A percentile compares a stretch with the other conserved stretches of the same genome.
Evolutionary conservation across 2,329 filamentous ascomycete genomes (phyloP).

Genomic region (Monosporascus sp.): DNA sequence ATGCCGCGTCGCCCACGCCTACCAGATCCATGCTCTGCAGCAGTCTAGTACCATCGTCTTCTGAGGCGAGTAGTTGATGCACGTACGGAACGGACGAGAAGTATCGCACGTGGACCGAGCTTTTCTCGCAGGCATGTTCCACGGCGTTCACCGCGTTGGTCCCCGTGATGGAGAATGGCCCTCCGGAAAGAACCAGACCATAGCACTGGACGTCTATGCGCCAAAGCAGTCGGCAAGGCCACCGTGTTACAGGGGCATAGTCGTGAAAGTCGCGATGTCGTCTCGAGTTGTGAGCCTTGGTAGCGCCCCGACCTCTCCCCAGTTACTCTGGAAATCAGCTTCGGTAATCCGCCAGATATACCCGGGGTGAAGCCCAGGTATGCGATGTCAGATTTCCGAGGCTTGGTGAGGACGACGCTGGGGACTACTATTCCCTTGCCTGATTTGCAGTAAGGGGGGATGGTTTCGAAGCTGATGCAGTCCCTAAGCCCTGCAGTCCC

Average conservation of each 20-base stretch:
- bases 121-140: constrained; percentile 24
- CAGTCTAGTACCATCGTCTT: constrained; percentile 32
- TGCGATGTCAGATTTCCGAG: constrained; percentile 33
- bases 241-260: constrained; percentile 61
- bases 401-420: neutral
- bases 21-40: constrained; percentile 53
- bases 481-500: neutral
- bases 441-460: constrained; percentile 3
- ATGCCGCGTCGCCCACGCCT: constrained; percentile 57
- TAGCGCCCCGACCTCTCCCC: constrained; percentile 48
- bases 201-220: constrained; percentile 53
- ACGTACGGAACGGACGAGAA: constrained; percentile 59
- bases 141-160: constrained; percentile 46
- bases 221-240: constrained; percentile 58
- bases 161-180: constrained; percentile 48
- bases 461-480: constrained; percentile 10
- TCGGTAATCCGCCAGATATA: constrained; percentile 57
- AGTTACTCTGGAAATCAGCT: constrained; percentile 56
- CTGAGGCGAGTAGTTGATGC: constrained; percentile 45
- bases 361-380: constrained; percentile 61
- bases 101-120: constrained; percentile 37
- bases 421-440: neutral
- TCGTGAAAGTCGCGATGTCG: constrained; percentile 51
- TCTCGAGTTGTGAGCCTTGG: constrained; percentile 35
- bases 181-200: constrained; percentile 59